phyloP scores from a whole-genome alignment of 1,284 basidiomycete genomes.

The Neolentinus lepideus region DNA sequence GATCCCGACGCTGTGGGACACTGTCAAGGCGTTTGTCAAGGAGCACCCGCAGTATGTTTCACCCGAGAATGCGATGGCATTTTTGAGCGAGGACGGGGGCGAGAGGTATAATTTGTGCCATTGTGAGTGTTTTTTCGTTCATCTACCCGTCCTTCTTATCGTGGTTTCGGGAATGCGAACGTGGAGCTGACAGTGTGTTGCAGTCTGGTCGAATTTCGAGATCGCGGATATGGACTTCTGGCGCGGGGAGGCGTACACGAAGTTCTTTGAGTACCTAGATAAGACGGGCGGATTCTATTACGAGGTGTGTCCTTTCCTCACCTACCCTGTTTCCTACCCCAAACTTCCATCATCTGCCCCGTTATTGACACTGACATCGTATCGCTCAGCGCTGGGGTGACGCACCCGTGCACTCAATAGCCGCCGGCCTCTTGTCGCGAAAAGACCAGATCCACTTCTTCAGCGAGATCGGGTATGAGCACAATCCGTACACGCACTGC shows the following conservation, averaged over 20 bases:
- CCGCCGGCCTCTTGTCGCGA: constrained; percentile 54
- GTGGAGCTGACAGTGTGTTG: neutral
- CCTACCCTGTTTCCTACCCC: neutral
- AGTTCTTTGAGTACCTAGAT: constrained; percentile 73
- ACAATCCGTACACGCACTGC: constrained; percentile 44
- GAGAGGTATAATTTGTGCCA: constrained; percentile 83
- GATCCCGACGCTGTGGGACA: constrained; percentile 81
- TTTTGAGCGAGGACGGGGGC: constrained; percentile 79
- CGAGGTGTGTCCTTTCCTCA: constrained; percentile 36
- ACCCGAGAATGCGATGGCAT: constrained; percentile 71
- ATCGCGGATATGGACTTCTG: constrained; percentile 57
- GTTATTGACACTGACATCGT: neutral
- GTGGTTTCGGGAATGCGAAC: no score
- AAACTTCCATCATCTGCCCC: neutral
- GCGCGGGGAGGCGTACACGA: constrained; percentile 55
- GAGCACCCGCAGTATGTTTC: constrained; percentile 61
- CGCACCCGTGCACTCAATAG: constrained; percentile 77
- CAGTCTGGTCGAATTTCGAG: constrained; percentile 77
- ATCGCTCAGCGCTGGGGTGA: constrained; percentile 60
- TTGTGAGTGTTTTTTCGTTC: constrained; percentile 42
- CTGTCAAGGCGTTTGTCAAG: constrained; percentile 74
- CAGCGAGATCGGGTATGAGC: constrained; percentile 53
- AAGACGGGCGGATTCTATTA: constrained; percentile 72
- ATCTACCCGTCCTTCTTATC: no score
- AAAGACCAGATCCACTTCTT: constrained; percentile 67